These are phyloP conservation scores for Fusarium continuum DNA, from an alignment of 2,329 filamentous ascomycete species.

Conservation along the genomic window DNA sequence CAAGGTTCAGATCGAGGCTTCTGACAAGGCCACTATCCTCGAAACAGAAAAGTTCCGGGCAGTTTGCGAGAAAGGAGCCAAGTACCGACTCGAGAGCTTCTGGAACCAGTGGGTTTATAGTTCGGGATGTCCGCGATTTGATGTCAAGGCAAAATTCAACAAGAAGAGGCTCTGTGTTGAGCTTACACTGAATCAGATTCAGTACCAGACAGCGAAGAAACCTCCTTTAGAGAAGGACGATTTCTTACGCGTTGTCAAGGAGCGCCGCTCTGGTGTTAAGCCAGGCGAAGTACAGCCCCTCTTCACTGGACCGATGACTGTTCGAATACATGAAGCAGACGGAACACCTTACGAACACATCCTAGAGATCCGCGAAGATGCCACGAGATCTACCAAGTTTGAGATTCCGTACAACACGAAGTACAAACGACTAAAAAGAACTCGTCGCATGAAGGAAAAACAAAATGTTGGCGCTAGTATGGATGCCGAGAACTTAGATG, in stretches of 20 bases:
- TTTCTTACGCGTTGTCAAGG: conserved; percentile 87
- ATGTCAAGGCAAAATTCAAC: conserved; percentile 90
- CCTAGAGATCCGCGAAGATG: conserved; percentile 89
- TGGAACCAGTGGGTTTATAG: conserved; percentile 94
- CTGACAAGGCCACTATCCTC: conserved; percentile 74
- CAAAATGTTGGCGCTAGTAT: conserved; percentile 64
- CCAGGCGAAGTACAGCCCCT: conserved; percentile 76
- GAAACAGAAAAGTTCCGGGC: conserved; percentile 80
- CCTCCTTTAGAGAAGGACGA: conserved; percentile 72
- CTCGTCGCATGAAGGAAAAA: conserved; percentile 81
- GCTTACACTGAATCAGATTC: conserved; percentile 84
- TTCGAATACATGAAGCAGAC: conserved; percentile 96
- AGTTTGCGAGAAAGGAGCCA: conserved; percentile 87
- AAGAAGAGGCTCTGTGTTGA: conserved; percentile 97
- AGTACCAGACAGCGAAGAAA: conserved; percentile 55
- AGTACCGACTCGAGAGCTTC: conserved; percentile 86
- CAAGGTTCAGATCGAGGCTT: conserved; percentile 76
- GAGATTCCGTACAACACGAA: conserved; percentile 99
- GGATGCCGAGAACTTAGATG: conserved; percentile 73
- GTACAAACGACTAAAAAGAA: conserved; percentile 95
- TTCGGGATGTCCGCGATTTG: conserved; percentile 87
- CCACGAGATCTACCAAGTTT: conserved; percentile 77
- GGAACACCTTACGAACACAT: conserved; percentile 99
- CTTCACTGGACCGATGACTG: conserved; percentile 97
- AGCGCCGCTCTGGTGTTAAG: conserved; percentile 75